Percentiles rank a stretch among this genome's conserved stretches.
These are phyloP conservation scores for Aquilaria agallochum DNA, from an alignment of 441 rosid genomes.

Conservation along the genomic window DNA sequence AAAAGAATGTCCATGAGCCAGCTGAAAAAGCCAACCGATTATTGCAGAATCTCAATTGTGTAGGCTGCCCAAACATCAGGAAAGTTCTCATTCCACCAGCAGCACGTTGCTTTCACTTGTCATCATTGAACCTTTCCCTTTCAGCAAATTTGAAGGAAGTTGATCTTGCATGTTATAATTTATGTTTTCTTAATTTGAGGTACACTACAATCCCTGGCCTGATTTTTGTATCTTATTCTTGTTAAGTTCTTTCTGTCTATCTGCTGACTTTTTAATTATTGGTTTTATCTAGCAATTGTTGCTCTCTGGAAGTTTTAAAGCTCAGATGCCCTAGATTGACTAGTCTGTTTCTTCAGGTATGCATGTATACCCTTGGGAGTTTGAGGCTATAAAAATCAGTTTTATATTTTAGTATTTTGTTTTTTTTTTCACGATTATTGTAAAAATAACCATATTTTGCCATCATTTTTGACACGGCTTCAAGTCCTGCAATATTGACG, in stretches of 20 bases:
- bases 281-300: slow-evolving; percentile 64
- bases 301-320: slow-evolving; percentile 76
- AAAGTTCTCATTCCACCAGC: slow-evolving; percentile 78
- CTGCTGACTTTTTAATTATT: slow-evolving; percentile 7
- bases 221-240: slow-evolving; percentile 7
- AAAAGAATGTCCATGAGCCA: slow-evolving; percentile 27
- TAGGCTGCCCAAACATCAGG: slow-evolving; percentile 86
- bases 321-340: slow-evolving; percentile 81
- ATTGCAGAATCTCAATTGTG: slow-evolving; percentile 89
- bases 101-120: slow-evolving; percentile 72
- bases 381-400: background rate
- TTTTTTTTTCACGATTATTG: no score
- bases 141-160: slow-evolving; percentile 90
- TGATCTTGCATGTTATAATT: slow-evolving; percentile 64
- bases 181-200: slow-evolving; percentile 85
- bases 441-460: no score
- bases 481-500: slow-evolving; percentile 79
- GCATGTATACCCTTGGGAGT: background rate
- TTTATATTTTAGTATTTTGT: background rate
- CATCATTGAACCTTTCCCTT: slow-evolving; percentile 81
- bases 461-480: background rate
- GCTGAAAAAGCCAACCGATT: slow-evolving; percentile 57
- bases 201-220: slow-evolving; percentile 16
- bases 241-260: slow-evolving; percentile 7
- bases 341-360: slow-evolving; percentile 94